These are phyloP conservation scores for Hygrophorus russula DNA, from an alignment of 768 basidiomycete genomes.

Conservation along the genomic window DNA sequence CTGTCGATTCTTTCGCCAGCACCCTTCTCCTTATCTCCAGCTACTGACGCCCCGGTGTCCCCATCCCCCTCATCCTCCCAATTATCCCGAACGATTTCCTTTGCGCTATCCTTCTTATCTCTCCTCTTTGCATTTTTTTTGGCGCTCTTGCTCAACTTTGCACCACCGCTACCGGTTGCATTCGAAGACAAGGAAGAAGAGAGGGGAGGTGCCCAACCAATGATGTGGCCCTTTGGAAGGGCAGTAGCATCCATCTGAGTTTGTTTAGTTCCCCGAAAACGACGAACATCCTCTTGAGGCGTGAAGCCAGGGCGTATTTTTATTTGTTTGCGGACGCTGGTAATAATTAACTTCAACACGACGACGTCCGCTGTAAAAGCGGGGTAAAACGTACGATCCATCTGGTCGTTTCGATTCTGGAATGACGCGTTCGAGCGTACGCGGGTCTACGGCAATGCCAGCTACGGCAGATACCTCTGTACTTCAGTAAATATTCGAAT, in stretches of 20 bases:
- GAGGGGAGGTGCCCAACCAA: constrained; percentile 67
- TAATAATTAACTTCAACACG: constrained; percentile 2
- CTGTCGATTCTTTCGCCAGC: background rate
- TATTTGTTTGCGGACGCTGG: constrained; percentile 75
- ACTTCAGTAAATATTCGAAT: too few relatives aligned
- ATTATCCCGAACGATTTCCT: constrained; percentile 21
- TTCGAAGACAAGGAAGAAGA: constrained; percentile 31
- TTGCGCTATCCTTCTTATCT: constrained; percentile 48
- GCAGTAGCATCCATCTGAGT: constrained; percentile 53
- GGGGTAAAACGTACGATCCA: constrained; percentile 59
- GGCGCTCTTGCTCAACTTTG: constrained; percentile 65
- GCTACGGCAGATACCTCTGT: constrained; percentile 19
- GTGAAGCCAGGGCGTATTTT: constrained; percentile 91
- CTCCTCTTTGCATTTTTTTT: constrained; percentile 74
- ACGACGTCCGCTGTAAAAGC: constrained; percentile 8
- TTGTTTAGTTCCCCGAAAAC: constrained; percentile 73
- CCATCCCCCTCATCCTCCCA: constrained; percentile 17
- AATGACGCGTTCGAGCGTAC: constrained; percentile 79
- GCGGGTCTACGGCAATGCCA: constrained; percentile 80
- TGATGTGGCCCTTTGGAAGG: constrained; percentile 69
- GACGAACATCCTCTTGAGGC: constrained; percentile 87
- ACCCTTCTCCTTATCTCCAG: too few relatives aligned
- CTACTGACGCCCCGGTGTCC: background rate
- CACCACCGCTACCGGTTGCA: constrained; percentile 19
- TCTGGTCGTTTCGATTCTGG: constrained; percentile 75